phyloP scores from a whole-genome alignment of 2,329 filamentous ascomycete genomes.

The Neofusicoccum umdonicola region DNA sequence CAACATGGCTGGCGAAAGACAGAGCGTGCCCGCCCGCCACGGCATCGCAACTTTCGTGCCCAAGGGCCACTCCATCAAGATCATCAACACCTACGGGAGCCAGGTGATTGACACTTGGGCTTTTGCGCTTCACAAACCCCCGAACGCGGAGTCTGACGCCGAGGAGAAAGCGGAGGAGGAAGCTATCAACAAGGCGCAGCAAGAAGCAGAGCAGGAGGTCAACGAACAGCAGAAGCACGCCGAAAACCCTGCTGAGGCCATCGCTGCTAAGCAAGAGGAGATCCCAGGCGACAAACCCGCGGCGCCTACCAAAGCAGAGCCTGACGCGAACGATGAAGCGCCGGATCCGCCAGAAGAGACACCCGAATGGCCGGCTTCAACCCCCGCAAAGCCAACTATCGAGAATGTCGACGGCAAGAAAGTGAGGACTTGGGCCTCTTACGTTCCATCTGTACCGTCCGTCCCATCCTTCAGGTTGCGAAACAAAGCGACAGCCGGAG shows the following conservation, averaged over 20 bases:
- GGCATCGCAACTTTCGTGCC: constrained; percentile 52
- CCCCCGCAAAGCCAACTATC: constrained; percentile 21
- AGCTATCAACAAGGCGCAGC: constrained; percentile 18
- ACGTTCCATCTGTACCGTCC: constrained; percentile 20
- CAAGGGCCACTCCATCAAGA: constrained; percentile 48
- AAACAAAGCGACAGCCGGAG: background rate
- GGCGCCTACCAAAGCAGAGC: background rate
- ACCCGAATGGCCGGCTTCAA: background rate
- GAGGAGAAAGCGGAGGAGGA: constrained; percentile 27
- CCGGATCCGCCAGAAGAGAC: background rate
- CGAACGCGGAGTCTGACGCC: constrained; percentile 27
- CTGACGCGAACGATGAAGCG: background rate
- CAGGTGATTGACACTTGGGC: constrained; percentile 52
- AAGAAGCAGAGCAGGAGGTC: constrained; percentile 20
- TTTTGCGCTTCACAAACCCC: constrained; percentile 47
- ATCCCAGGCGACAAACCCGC: background rate
- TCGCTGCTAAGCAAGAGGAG: background rate
- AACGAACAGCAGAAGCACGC: constrained; percentile 24
- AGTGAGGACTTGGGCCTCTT: background rate
- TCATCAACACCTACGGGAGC: constrained; percentile 51
- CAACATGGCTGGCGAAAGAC: constrained; percentile 41
- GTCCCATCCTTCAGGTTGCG: background rate
- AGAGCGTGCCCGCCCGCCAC: constrained; percentile 50
- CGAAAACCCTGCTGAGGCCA: constrained; percentile 10
- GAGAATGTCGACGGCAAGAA: constrained; percentile 21